A percentile compares a stretch with the other conserved stretches of the same genome.
These are phyloP conservation scores for Acrasis kona DNA, from an alignment of 78 protist species.

Conservation along the genomic window DNA sequence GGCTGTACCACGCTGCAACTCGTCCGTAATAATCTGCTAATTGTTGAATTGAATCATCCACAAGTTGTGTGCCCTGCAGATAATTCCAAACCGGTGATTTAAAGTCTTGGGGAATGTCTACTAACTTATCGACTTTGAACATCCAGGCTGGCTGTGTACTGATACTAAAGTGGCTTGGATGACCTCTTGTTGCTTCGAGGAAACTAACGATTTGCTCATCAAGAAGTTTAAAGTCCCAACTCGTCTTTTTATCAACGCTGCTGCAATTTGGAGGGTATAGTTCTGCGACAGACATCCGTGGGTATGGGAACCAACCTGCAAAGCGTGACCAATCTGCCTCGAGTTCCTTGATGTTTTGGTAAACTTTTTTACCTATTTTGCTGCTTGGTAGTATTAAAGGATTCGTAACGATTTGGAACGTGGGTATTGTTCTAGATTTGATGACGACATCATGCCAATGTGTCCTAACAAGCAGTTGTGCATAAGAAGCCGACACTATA, in stretches of 20 bases:
- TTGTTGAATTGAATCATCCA: background rate
- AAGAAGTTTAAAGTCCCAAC: background rate
- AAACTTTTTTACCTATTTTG: background rate
- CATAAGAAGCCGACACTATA: too few relatives aligned
- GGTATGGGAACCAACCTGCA: constrained; percentile 9
- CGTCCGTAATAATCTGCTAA: background rate
- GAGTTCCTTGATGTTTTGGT: constrained; percentile 1
- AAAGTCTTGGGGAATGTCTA: background rate
- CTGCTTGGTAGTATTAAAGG: too few relatives aligned
- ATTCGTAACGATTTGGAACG: too few relatives aligned
- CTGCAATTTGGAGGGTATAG: background rate
- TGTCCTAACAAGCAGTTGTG: too few relatives aligned
- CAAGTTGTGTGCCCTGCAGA: background rate
- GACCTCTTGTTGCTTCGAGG: background rate
- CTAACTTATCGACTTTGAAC: background rate
- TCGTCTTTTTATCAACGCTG: too few relatives aligned
- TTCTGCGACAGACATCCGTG: background rate
- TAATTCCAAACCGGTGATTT: too few relatives aligned
- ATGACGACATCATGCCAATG: too few relatives aligned
- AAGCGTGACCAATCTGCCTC: background rate
- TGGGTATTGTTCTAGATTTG: too few relatives aligned
- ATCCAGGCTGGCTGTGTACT: background rate
- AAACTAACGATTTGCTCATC: background rate
- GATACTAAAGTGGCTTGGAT: background rate
- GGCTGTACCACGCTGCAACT: background rate